phyloP scores from a whole-genome alignment of 2,329 filamentous ascomycete genomes.

The Cladosporium sp. region DNA sequence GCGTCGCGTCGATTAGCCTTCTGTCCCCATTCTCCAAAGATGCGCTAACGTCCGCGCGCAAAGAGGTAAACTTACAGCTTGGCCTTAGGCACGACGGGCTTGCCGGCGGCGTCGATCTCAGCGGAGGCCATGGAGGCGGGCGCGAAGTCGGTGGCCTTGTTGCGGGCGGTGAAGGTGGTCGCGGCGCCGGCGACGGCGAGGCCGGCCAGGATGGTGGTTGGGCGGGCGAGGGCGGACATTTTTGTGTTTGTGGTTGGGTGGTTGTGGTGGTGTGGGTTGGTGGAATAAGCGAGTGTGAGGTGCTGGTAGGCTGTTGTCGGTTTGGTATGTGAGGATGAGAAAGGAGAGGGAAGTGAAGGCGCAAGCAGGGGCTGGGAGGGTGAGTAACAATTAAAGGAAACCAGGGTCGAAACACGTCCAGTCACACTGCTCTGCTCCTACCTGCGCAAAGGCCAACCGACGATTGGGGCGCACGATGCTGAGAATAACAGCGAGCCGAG shows the following conservation, averaged over 20 bases:
- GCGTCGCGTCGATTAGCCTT: no score
- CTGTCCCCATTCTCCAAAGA: no score
- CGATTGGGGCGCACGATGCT: no score
- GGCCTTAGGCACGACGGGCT: constrained; percentile 4
- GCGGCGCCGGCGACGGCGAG: constrained; percentile 14
- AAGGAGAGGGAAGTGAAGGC: background rate
- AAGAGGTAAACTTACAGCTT: constrained; percentile 11
- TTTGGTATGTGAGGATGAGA: background rate
- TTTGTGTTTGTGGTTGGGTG: background rate
- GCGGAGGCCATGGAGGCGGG: constrained; percentile 14
- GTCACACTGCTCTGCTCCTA: background rate
- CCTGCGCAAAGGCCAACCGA: background rate
- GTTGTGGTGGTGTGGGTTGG: background rate
- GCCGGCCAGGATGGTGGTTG: constrained; percentile 15
- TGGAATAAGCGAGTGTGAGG: background rate
- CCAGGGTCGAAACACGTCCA: no score
- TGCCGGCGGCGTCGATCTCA: constrained; percentile 15
- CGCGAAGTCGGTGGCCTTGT: constrained; percentile 15
- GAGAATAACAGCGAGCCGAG: no score
- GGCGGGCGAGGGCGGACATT: constrained; percentile 11
- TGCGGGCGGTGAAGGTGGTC: constrained; percentile 13
- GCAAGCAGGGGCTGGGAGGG: background rate
- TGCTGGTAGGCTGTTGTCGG: background rate
- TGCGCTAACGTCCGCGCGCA: background rate
- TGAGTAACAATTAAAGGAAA: background rate